Evolutionary conservation across 2,329 filamentous ascomycete genomes (phyloP), one percentile per base, ranked within the genome.

Genomic region (Scleromitrula shiraiana): DNA sequence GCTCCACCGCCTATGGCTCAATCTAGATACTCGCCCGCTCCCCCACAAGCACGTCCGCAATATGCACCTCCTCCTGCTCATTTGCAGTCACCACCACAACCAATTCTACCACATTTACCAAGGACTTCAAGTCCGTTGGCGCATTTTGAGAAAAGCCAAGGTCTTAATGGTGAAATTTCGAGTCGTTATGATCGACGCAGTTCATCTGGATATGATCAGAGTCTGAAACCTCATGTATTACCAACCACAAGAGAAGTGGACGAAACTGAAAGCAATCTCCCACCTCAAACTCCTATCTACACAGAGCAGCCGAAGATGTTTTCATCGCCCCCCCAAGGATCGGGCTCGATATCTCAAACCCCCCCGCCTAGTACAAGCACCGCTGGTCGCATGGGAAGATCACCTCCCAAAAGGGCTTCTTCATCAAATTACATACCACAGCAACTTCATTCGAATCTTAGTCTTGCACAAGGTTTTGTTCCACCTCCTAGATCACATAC

Each of bases 101-200:
- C 57, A 9, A 41, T 56, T 30, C 66, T 82, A 33, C 68, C 77
- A 39, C 78, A 83, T 58, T 73, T 79, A 52, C 80, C 80, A 7
- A 70, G 80, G 53, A 83, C 80, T 2, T 83, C 80, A 2, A 84
- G 80, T 54, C 80, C 80, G 0, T 63, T 83, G 50, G 80, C 80
- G 5, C 78, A 83, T 56, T 82, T 50, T 50, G 80, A 83, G 60
- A 69, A 72, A 42, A 57, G 43, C 32, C 56, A 56, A 50, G 59
- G 48, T 17, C 41, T 46, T 20, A 47, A 55, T n/a, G 50, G 49
- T 30, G 74, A 77, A n/a, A 54, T 53, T 14, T 52, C 62, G n/a
- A 60, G 68, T n/a, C n/a, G n/a, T 30, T 56, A 66, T n/a, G 70
- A 75, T 49, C 69, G 75, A 36, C 73, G 74, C 41, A 75, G 69